Evolutionary conservation across 1,284 basidiomycete genomes (phyloP).

Genomic region (Puccinia novopanici): DNA sequence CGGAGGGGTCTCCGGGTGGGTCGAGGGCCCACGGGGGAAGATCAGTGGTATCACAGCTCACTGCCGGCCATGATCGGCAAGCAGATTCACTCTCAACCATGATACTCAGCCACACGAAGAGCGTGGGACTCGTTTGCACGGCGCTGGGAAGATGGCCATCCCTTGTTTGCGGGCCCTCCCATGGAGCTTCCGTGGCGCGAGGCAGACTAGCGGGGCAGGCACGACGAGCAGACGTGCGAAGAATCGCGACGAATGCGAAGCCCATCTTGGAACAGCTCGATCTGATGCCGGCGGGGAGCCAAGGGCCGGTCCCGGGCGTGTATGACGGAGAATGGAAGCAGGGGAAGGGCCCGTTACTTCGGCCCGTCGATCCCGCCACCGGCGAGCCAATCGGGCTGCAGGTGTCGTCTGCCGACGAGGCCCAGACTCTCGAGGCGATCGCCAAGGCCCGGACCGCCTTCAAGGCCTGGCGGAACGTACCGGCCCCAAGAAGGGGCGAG

Average conservation of each 20-base stretch:
- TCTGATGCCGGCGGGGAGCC: background rate
- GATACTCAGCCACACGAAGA: background rate
- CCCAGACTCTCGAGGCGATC: constrained; percentile 70
- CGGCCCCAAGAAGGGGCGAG: constrained; percentile 83
- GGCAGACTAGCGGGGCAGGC: background rate
- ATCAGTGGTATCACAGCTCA: too few species aligned
- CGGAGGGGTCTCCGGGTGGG: too few species aligned
- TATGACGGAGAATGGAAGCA: constrained; percentile 55
- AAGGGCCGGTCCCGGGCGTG: constrained; percentile 51
- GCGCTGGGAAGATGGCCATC: background rate
- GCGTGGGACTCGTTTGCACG: background rate
- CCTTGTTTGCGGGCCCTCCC: background rate
- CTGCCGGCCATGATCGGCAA: background rate
- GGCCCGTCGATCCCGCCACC: constrained; percentile 56
- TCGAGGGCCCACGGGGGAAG: too few species aligned
- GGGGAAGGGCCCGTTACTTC: constrained; percentile 50
- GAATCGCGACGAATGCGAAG: constrained; percentile 21
- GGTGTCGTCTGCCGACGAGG: constrained; percentile 65
- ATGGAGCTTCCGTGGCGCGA: background rate
- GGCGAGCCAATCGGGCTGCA: constrained; percentile 54
- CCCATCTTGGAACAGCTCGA: constrained; percentile 40
- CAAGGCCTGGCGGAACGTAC: constrained; percentile 70
- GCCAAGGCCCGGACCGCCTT: constrained; percentile 72
- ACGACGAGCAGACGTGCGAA: background rate
- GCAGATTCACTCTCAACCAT: background rate